Conservation (phyloP, 2,329 filamentous ascomycete genomes). For the Talaromyces sp. region DNA sequence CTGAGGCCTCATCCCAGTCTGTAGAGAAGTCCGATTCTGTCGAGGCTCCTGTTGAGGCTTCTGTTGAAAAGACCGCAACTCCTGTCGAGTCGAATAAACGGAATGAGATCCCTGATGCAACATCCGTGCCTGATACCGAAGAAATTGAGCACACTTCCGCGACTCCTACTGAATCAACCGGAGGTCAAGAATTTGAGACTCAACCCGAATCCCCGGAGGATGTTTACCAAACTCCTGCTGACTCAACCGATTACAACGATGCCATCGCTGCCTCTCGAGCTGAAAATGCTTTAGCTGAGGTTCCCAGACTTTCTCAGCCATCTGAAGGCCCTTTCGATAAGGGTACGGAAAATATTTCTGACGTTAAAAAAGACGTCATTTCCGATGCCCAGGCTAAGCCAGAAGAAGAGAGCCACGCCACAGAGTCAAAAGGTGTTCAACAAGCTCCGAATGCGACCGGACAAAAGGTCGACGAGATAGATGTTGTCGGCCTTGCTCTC, state of each 20-base stretch:
- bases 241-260: constrained; percentile 3
- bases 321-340: neutral
- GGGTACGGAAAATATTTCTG: constrained; percentile 45
- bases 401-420: constrained; percentile 1
- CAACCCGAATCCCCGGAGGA: constrained; percentile 15
- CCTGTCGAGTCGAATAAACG: neutral
- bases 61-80: neutral
- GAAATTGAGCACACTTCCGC: neutral
- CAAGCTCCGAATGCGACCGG: constrained; percentile 15
- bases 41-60: neutral
- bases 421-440: constrained; percentile 8
- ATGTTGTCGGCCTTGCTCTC: constrained; percentile 28
- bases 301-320: neutral
- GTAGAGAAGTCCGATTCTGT: neutral
- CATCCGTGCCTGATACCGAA: neutral
- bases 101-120: neutral
- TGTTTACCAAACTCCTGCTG: constrained; percentile 6
- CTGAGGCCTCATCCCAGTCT: no score
- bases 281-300: constrained; percentile 9
- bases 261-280: neutral
- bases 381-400: constrained; percentile 5
- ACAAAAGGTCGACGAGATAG: constrained; percentile 27
- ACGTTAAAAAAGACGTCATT: constrained; percentile 38
- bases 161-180: neutral
- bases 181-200: neutral